Conservation (phyloP, 352 stramenopile genomes). For the Pythium rhizo-oryzae region DNA sequence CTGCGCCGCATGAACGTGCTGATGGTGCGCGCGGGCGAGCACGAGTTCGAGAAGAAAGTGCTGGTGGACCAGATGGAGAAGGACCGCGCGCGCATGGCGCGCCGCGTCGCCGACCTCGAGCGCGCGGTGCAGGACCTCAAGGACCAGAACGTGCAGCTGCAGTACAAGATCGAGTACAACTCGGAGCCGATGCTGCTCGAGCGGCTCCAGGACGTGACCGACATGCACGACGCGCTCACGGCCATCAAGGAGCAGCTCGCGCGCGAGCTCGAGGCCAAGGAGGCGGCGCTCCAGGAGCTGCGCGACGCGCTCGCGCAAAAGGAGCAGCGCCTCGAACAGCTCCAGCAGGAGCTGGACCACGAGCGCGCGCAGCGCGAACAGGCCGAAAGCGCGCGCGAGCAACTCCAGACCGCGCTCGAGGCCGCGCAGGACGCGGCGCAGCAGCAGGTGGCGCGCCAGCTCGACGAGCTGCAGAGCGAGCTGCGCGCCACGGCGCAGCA, state of each 20-base stretch:
- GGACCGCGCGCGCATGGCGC: slow-evolving; percentile 54
- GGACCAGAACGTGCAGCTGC: slow-evolving; percentile 82
- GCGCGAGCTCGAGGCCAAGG: slow-evolving; percentile 66
- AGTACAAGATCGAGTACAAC: slow-evolving; percentile 85
- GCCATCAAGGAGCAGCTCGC: slow-evolving; percentile 74
- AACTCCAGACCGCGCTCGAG: slow-evolving; percentile 15
- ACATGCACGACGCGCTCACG: slow-evolving; percentile 78
- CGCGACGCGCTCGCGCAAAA: slow-evolving; percentile 34
- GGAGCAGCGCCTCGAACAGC: slow-evolving; percentile 36
- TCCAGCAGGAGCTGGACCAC: slow-evolving; percentile 67
- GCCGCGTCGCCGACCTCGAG: slow-evolving; percentile 48
- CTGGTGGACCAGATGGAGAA: slow-evolving; percentile 87
- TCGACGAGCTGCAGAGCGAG: slow-evolving; percentile 30
- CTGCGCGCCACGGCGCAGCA: slow-evolving; percentile 38
- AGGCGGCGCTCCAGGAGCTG: slow-evolving; percentile 46
- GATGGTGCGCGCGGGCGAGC: slow-evolving; percentile 85
- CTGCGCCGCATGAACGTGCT: slow-evolving; percentile 78
- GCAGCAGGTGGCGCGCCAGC: slow-evolving; percentile 11
- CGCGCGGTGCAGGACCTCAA: slow-evolving; percentile 68
- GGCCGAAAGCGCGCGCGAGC: neutral
- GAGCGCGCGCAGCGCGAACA: slow-evolving; percentile 23
- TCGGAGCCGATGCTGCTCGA: slow-evolving; percentile 85
- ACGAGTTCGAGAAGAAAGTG: slow-evolving; percentile 89
- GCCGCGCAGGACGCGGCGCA: slow-evolving; percentile 9
- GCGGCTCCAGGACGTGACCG: slow-evolving; percentile 74